Evolutionary conservation across 176 grass and related monocot species (phyloP).

Genomic region (Eleusine coracana): DNA sequence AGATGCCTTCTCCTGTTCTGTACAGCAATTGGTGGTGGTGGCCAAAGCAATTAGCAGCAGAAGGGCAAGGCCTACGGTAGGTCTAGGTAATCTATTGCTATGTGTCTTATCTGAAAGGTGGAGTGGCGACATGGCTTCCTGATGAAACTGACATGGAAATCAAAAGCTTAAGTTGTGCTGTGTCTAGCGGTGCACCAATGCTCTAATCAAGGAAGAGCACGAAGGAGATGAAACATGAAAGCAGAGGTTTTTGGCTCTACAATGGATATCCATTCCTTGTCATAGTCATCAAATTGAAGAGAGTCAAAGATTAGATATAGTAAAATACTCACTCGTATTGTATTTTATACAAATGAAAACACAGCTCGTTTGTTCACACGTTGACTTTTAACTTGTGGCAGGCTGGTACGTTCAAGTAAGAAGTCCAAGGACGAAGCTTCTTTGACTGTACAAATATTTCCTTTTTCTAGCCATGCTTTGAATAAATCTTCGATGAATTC

Average conservation of each 20-base stretch:
- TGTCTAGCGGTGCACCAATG: not conserved
- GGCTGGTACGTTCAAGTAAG: not conserved
- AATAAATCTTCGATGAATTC: not conserved
- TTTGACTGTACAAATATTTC: not conserved
- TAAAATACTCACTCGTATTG: not conserved
- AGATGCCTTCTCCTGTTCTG: conserved; percentile 41
- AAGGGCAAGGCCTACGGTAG: not conserved
- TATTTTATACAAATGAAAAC: not conserved
- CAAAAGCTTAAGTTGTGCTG: not conserved
- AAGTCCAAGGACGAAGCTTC: conserved; percentile 9
- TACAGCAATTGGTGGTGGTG: conserved; percentile 18
- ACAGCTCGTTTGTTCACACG: conserved; percentile 18
- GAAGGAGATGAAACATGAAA: conserved; percentile 6
- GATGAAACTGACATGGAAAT: not conserved
- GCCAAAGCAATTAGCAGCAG: conserved; percentile 7
- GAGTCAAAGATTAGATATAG: conserved; percentile 19
- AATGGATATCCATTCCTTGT: not conserved
- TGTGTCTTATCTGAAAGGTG: not conserved
- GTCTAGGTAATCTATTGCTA: not conserved
- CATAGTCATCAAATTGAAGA: not conserved
- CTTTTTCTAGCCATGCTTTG: not conserved
- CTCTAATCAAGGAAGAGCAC: conserved; percentile 12
- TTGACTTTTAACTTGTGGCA: not conserved
- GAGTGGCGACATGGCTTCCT: conserved; percentile 31
- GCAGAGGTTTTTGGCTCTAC: not conserved